Base-by-base conservation (phyloP, 2,329 filamentous ascomycete genomes). In the Leptographium wingfieldii region DNA sequence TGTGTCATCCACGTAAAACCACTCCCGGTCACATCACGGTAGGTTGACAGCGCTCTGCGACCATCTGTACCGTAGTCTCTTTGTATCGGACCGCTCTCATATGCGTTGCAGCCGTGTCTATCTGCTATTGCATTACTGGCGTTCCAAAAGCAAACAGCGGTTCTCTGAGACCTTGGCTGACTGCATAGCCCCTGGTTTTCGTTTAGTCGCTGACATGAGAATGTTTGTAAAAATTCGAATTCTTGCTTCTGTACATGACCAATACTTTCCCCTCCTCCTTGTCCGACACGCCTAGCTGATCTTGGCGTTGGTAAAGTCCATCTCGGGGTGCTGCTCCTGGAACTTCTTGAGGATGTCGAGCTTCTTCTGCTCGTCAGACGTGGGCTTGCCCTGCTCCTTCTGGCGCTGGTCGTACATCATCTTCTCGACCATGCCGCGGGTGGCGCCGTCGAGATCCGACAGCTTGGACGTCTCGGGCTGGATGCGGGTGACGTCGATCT, bases 351-450 rank as follows among this genome's bases (percentile, higher is more conserved):
- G 76, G 68, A 99, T 86, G 60, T 99, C 92, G 70, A 85, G 75
- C 82, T 97, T 97, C 80, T 92, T 90, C 80, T 95, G 86, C 77
- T 99, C 94, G 66, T 97, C 94, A 65, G 90, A 95, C 14, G 87
- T 91, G 55, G 91, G 90, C 73, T 87, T 81, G 5, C 94, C 94
- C 73, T 82, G 78, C 77, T 97, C 92, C 83, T 99, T 99, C 77
- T 97, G 92, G 66, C 88, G 81, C 80, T 99, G 94, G 77, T 99
- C 94, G 69, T 82, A 99, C 94, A 99, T 99, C 94, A 99, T 99
- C 83, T 99, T 99, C 84, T 99, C 94, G 53, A 99, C 94, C 92
- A 99, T 97, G 61, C 85, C 83, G 65, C 94, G 83, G 59, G 94
- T 99, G 79, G 95, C 88, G 63, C 94, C 94, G 70, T 97, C 92